A percentile compares a stretch with the other conserved stretches of the same genome.
Conservation (phyloP, 306 rosid species). For the Citrullus mucosospermus region DNA sequence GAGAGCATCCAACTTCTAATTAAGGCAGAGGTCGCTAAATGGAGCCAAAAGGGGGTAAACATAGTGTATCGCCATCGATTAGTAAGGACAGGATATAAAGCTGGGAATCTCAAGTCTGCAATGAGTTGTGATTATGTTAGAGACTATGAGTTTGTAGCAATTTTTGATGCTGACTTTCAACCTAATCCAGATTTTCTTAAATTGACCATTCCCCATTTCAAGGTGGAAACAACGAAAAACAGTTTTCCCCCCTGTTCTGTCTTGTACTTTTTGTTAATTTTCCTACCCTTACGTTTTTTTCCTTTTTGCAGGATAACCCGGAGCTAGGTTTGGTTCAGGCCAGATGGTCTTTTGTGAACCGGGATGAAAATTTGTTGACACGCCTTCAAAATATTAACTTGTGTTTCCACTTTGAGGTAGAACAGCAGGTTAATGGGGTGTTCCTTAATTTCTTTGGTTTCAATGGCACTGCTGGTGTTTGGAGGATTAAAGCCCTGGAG, state of each 20-base stretch:
- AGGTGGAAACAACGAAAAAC: slow-evolving; percentile 33
- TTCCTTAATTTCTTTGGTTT: slow-evolving; percentile 88
- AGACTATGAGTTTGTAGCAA: slow-evolving; percentile 83
- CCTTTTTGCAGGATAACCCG: slow-evolving; percentile 52
- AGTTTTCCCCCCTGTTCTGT: neutral
- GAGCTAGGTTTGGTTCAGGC: slow-evolving; percentile 84
- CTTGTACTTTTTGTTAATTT: neutral
- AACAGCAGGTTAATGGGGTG: slow-evolving; percentile 89
- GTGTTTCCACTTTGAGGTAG: slow-evolving; percentile 97
- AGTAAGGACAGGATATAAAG: slow-evolving; percentile 85
- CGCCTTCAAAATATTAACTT: slow-evolving; percentile 91
- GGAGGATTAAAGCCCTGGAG: slow-evolving; percentile 90
- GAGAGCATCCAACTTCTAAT: slow-evolving; percentile 75
- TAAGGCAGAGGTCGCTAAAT: slow-evolving; percentile 58
- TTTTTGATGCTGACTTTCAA: slow-evolving; percentile 92
- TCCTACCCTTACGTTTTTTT: neutral
- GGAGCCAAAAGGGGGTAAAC: slow-evolving; percentile 78
- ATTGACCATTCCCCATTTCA: slow-evolving; percentile 75
- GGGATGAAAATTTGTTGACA: slow-evolving; percentile 85
- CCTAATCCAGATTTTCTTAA: slow-evolving; percentile 92
- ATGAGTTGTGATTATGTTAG: slow-evolving; percentile 84
- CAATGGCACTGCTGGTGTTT: slow-evolving; percentile 98
- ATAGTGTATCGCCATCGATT: slow-evolving; percentile 77
- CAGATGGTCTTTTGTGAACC: slow-evolving; percentile 91
- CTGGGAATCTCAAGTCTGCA: slow-evolving; percentile 95